A percentile compares a stretch with the other conserved stretches of the same genome.
Evolutionary conservation across 2,329 filamentous ascomycete genomes (phyloP).

Genomic region (Dactylellina parvicollis): DNA sequence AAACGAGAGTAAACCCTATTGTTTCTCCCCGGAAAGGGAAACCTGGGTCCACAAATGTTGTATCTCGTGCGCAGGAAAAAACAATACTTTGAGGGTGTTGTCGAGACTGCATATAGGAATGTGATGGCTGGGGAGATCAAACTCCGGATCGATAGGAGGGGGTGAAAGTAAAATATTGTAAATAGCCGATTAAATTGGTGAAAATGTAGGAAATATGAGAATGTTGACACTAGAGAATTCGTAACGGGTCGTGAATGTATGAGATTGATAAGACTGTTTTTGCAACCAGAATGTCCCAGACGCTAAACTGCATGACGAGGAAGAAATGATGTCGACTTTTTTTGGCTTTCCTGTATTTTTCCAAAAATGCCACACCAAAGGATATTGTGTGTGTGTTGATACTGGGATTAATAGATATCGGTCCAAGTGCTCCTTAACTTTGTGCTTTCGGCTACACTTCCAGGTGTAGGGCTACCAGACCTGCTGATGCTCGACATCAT

Average conservation of each 20-base stretch:
- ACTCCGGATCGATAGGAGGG: too few species aligned
- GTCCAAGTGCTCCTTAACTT: conserved; percentile 49
- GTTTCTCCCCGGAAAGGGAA: conserved; percentile 48
- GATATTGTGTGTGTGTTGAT: background rate
- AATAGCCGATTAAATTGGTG: background rate
- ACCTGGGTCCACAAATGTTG: conserved; percentile 23
- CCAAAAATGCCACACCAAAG: background rate
- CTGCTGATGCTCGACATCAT: conserved; percentile 32
- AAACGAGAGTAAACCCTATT: conserved; percentile 7
- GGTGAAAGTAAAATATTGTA: too few species aligned
- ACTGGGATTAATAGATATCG: conserved; percentile 46
- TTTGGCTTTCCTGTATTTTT: background rate
- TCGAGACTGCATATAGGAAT: too few species aligned
- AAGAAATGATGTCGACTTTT: conserved; percentile 6
- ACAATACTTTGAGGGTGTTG: too few species aligned
- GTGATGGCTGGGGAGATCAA: too few species aligned
- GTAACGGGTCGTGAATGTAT: conserved; percentile 36
- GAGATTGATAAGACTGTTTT: conserved; percentile 9
- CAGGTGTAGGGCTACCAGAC: conserved; percentile 41
- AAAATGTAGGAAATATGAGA: background rate
- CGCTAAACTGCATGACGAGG: conserved; percentile 42
- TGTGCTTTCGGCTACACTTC: conserved; percentile 39
- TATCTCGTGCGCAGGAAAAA: background rate
- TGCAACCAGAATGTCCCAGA: conserved; percentile 26
- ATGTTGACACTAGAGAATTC: conserved; percentile 30